Evolutionary conservation across 2,329 filamentous ascomycete species (phyloP).

Genomic region (Microsporum ferrugineum): DNA sequence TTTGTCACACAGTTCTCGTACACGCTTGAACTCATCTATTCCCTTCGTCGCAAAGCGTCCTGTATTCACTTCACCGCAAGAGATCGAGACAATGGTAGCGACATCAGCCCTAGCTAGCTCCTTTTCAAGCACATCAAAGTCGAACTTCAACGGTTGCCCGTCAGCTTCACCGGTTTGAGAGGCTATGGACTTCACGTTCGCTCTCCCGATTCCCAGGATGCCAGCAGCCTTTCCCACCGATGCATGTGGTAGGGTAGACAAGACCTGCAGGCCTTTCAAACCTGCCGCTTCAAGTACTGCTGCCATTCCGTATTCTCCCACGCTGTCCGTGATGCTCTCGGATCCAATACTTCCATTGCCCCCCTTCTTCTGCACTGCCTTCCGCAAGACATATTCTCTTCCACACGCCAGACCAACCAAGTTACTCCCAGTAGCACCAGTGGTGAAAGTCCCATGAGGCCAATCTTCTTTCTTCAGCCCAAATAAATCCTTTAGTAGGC

Average conservation of each 20-base stretch:
- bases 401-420: constrained; percentile 57
- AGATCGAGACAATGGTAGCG: constrained; percentile 68
- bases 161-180: constrained; percentile 27
- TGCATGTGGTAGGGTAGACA: constrained; percentile 75
- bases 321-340: constrained; percentile 25
- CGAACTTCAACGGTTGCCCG: constrained; percentile 55
- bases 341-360: background rate
- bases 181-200: constrained; percentile 51
- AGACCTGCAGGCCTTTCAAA: constrained; percentile 57
- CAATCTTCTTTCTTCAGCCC: constrained; percentile 45
- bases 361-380: constrained; percentile 31
- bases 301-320: constrained; percentile 60
- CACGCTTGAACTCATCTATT: constrained; percentile 45
- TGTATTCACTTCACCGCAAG: constrained; percentile 82
- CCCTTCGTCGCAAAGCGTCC: constrained; percentile 60
- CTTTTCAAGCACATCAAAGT: constrained; percentile 53
- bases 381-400: constrained; percentile 46
- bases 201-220: constrained; percentile 65
- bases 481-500: constrained; percentile 58
- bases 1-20: constrained; percentile 59
- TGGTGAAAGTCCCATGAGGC: constrained; percentile 70
- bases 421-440: constrained; percentile 58
- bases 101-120: constrained; percentile 44
- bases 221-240: constrained; percentile 75
- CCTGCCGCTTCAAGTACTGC: constrained; percentile 54